These are phyloP conservation scores for Cubamyces sp. DNA, from an alignment of 768 basidiomycete genomes.

Conservation along the genomic window DNA sequence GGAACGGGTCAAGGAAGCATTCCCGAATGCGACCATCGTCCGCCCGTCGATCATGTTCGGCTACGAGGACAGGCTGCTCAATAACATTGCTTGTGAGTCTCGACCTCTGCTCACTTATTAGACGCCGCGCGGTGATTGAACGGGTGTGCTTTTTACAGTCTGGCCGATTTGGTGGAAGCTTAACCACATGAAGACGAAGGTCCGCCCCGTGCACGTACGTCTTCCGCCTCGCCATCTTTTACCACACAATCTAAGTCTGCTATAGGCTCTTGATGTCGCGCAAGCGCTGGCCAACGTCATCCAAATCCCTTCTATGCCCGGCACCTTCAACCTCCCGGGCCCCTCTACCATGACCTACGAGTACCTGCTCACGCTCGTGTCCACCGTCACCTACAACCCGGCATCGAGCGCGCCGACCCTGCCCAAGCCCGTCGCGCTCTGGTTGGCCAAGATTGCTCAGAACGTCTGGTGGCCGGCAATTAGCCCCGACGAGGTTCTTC, in stretches of 20 bases:
- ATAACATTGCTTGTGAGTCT: constrained; percentile 85
- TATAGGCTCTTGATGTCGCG: constrained; percentile 90
- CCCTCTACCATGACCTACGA: constrained; percentile 85
- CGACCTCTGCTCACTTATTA: constrained; percentile 4
- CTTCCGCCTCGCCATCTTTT: constrained; percentile 3
- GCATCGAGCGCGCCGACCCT: constrained; percentile 73
- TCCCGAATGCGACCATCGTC: constrained; percentile 86
- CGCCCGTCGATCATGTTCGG: constrained; percentile 88
- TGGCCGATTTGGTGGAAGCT: constrained; percentile 95
- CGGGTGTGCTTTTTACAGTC: constrained; percentile 45
- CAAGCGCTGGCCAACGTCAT: constrained; percentile 85
- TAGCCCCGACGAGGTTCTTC: constrained; percentile 86
- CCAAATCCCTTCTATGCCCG: constrained; percentile 59
- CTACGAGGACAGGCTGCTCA: constrained; percentile 93
- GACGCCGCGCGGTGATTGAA: background rate
- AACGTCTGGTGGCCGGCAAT: constrained; percentile 89
- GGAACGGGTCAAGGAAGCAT: constrained; percentile 78
- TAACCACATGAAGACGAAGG: constrained; percentile 84
- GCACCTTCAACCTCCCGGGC: constrained; percentile 84
- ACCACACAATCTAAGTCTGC: constrained; percentile 22
- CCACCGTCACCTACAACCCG: constrained; percentile 77
- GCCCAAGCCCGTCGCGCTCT: constrained; percentile 71
- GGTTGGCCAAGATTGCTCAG: constrained; percentile 68
- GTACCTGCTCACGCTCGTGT: constrained; percentile 77
- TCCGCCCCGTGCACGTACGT: constrained; percentile 78